Evolutionary conservation across 495 filamentous ascomycete species (phyloP), one percentile per base, ranked within the genome.

Genomic region (Daldinia vernicosa): DNA sequence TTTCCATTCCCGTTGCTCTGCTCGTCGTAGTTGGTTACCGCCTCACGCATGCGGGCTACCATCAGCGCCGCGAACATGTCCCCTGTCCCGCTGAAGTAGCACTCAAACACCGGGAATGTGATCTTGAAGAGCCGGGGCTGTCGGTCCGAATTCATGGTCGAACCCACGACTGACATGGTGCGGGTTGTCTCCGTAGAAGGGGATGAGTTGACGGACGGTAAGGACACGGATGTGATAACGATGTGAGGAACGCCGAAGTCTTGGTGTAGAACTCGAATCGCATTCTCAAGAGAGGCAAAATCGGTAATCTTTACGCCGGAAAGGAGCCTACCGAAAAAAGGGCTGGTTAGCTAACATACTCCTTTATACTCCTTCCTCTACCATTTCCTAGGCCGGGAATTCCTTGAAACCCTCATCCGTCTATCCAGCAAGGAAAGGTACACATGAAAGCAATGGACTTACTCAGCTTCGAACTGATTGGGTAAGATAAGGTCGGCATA

Each of bases 391-490:
- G 37, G 6, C 35, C 35, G 0, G 22, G 14, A 58, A 26, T 14
- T 24, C 5, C 15, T 15, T 0, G 5, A 50, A 22, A 7, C 6
- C 24, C 15, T 43, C n/a, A 24, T 54, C 11, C 12, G 15, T 15
- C 6, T 2, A 15, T 12, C 27, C 14, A 60, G 40, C n/a, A 69
- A 9, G 28, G 32, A 12, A 26, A 53, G 0, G 22, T 27, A 5
- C 12, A 17, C 6, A 11, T 27, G 45, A 22, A 40, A 24, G 17
- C 11, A 32, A 28, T 33, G 37, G 30, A 81, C 88, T 70, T 83
- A 97, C 94, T 98, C 95, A 26, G 93, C 92, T 83, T 99, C 95
- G 76, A 97, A 99, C 76, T 97, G 95, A 79, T 99, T 99, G 15
- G 95, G 95, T 22, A 98, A 79, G 57, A 98, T 96, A 67, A 99